These are phyloP conservation scores for Athelia psychrophila DNA, from an alignment of 1,284 basidiomycete species.

Conservation along the genomic window DNA sequence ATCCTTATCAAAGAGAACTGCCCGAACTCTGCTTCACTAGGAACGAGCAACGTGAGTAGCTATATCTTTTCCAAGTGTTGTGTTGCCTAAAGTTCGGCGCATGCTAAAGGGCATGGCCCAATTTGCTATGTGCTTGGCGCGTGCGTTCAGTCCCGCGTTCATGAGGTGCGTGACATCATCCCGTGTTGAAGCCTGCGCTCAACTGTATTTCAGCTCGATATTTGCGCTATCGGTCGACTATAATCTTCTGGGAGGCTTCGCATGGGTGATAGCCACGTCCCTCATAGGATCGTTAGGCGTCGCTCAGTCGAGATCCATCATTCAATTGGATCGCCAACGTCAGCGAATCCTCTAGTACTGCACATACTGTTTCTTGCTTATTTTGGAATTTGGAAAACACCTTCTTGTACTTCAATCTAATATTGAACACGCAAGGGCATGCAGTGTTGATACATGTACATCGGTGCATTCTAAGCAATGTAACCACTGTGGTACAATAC, in stretches of 20 bases:
- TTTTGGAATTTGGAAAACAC: too few species aligned
- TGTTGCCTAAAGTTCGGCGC: conserved; percentile 27
- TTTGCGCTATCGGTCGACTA: conserved; percentile 43
- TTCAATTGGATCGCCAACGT: too few species aligned
- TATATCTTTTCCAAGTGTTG: background rate
- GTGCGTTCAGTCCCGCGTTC: conserved; percentile 58
- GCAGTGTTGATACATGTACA: too few species aligned
- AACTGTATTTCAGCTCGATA: conserved; percentile 33
- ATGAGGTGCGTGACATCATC: conserved; percentile 41
- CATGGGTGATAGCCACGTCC: conserved; percentile 45
- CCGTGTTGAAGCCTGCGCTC: background rate
- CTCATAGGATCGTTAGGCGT: conserved; percentile 15
- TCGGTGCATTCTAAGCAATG: too few species aligned
- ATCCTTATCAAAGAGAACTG: conserved; percentile 55
- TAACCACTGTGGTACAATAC: too few species aligned
- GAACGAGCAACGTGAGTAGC: conserved; percentile 54
- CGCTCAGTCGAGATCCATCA: too few species aligned
- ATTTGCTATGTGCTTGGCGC: conserved; percentile 55
- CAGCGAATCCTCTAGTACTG: too few species aligned
- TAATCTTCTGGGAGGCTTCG: conserved; percentile 38
- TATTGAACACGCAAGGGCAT: too few species aligned
- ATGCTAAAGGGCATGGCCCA: conserved; percentile 44
- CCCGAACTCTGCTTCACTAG: conserved; percentile 49
- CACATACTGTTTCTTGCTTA: too few species aligned
- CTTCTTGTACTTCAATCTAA: too few species aligned